Evolutionary conservation across 1,139 yeast genomes (phyloP), one percentile per base, ranked within the genome.

Genomic region (Pneumocystis canis): DNA sequence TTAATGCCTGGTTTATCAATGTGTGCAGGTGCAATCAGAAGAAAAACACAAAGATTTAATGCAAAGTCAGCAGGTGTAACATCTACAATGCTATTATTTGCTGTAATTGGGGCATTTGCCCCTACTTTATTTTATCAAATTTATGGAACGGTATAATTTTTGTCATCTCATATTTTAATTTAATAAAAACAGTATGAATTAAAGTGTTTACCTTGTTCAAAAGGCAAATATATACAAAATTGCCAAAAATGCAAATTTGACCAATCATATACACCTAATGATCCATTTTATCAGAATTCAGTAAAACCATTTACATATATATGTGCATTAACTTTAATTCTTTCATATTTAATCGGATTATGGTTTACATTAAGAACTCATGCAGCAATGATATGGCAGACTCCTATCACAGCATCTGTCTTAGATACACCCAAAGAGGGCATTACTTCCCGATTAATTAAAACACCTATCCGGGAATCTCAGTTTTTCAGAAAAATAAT

Each of bases 51-150:
- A 73, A 76, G 97, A 64, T 92, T 92, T 72, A 92, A 92, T 71
- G 98, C 98, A 0, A 83, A 92, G 59, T 86, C 95, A 64, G 98
- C 98, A 0, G 97, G 98, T 65, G 98, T 92, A 1, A 87, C 96
- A 4, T 89, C 97, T 0, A 94, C 98, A 1, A 89, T 92, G 96
- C 78, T 92, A 63, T 78, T 92, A 62, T 92, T 85, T 76, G 95
- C 97, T 1, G 83, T 89, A 77, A 82, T 89, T 62, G 94, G 88
- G 1, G 90, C 92, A 83, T 85, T 92, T 76, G 89, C 96, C 0
- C 99, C 99, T 1, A 88, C 97, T 0, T 79, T 89, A 57, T 83
- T 94, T 69, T 88, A 89, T 72, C 94, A 89, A 72, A 85, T 92
- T 54, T 90, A 89, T 73, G 98, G 98, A 0, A 82, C 89, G 5